Conservation (phyloP, 306 rosid genomes). For the Inga laurina region DNA sequence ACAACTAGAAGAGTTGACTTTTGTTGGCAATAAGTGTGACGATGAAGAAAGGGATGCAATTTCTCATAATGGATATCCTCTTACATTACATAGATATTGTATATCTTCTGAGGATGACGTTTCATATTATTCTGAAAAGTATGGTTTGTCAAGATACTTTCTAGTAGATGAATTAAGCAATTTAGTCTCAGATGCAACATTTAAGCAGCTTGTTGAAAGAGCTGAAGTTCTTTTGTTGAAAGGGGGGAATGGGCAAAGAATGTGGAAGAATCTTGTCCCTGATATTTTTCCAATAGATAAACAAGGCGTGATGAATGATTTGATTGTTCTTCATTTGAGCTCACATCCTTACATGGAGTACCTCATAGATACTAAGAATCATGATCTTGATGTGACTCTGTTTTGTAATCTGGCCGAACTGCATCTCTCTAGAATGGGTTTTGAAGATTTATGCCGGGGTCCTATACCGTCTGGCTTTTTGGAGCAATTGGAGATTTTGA, state of each 20-base stretch:
- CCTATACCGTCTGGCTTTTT: background rate
- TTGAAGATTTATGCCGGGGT: background rate
- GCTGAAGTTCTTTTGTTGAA: background rate
- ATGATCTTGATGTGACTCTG: background rate
- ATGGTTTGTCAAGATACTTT: background rate
- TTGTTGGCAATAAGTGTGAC: background rate
- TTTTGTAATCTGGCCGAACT: conserved; percentile 10
- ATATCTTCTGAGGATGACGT: background rate
- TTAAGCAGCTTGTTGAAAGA: background rate
- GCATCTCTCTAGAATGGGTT: background rate
- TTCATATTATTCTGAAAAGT: background rate
- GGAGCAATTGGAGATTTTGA: background rate
- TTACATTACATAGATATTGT: conserved; percentile 20
- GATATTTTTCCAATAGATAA: conserved; percentile 11
- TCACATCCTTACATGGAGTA: background rate
- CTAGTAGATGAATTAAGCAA: background rate
- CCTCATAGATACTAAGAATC: background rate
- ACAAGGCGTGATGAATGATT: background rate
- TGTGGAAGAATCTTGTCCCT: conserved; percentile 25
- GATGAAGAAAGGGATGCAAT: background rate
- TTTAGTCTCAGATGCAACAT: background rate
- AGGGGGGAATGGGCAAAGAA: background rate
- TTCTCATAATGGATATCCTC: background rate
- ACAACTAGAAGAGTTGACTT: conserved; percentile 27
- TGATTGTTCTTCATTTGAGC: background rate